A percentile compares a stretch with the other conserved stretches of the same genome.
Evolutionary conservation across 2,329 filamentous ascomycete genomes (phyloP).

Genomic region (Endoconidiophora polonica): DNA sequence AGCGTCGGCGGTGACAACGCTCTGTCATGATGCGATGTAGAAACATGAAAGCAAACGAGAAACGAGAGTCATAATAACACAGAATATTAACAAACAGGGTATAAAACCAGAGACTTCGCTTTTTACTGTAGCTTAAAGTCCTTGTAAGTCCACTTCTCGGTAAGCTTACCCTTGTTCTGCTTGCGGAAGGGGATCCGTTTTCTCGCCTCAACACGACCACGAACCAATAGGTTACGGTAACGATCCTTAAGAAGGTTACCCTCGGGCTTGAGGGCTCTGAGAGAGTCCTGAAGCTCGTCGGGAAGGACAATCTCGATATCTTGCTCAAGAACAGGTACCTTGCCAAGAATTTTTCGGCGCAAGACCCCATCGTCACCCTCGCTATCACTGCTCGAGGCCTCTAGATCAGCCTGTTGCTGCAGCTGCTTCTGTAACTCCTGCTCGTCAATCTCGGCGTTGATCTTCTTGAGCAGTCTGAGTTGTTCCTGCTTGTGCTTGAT

Average conservation of each 20-base stretch:
- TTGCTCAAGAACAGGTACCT: slow-evolving; percentile 57
- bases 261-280: slow-evolving; percentile 75
- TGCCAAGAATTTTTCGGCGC: slow-evolving; percentile 57
- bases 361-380: slow-evolving; percentile 47
- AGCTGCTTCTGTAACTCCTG: slow-evolving; percentile 28
- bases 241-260: slow-evolving; percentile 89
- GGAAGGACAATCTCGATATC: slow-evolving; percentile 66
- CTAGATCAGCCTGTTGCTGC: slow-evolving; percentile 26
- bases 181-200: slow-evolving; percentile 65
- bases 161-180: slow-evolving; percentile 63
- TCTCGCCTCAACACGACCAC: slow-evolving; percentile 76
- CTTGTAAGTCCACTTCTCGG: slow-evolving; percentile 97
- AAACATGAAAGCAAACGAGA: slow-evolving; percentile 5
- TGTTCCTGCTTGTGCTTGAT: slow-evolving; percentile 60
- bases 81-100: slow-evolving; percentile 1
- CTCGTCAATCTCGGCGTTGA: slow-evolving; percentile 49
- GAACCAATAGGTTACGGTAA: slow-evolving; percentile 73
- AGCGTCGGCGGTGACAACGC: neutral
- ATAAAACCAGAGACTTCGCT: neutral
- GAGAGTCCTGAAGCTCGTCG: slow-evolving; percentile 66
- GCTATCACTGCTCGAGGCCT: slow-evolving; percentile 30
- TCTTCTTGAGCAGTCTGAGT: slow-evolving; percentile 51
- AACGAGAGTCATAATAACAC: slow-evolving; percentile 1
- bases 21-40: neutral
- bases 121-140: slow-evolving; percentile 43